Evolutionary conservation across 257 asterid species (phyloP).

Genomic region (Capsicum baccatum): DNA sequence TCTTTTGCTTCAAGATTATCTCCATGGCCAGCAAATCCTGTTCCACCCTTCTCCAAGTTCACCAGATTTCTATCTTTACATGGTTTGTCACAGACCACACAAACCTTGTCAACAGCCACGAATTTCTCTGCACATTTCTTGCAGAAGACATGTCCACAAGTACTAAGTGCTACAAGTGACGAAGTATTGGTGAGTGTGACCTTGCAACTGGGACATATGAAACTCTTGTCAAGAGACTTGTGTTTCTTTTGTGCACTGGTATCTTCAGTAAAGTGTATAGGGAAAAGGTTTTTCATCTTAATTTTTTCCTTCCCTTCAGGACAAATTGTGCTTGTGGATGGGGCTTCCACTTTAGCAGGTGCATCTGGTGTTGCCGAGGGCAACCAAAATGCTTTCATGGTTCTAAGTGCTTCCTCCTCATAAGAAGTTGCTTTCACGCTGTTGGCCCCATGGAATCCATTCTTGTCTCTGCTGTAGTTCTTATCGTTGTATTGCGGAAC

Average conservation of each 20-base stretch:
- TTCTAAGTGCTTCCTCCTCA: conserved; percentile 94
- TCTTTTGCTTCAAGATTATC: conserved; percentile 93
- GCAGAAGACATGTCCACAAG: conserved; percentile 96
- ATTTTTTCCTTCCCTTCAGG: conserved; percentile 94
- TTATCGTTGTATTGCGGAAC: conserved; percentile 80
- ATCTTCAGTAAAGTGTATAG: conserved; percentile 68
- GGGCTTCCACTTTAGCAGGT: conserved; percentile 74
- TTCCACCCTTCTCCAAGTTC: conserved; percentile 84
- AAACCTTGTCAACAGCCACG: conserved; percentile 82
- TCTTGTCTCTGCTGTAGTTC: conserved; percentile 68
- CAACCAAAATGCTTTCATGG: conserved; percentile 98
- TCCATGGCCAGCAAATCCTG: conserved; percentile 94
- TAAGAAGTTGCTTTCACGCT: conserved; percentile 87
- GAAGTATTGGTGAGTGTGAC: conserved; percentile 77
- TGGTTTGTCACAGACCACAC: conserved; percentile 76
- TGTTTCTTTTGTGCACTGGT: conserved; percentile 55
- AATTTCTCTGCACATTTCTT: conserved; percentile 89
- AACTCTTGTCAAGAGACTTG: conserved; percentile 66
- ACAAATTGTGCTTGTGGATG: conserved; percentile 70
- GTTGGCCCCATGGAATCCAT: conserved; percentile 93
- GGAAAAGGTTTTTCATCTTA: conserved; percentile 75
- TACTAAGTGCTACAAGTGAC: conserved; percentile 71
- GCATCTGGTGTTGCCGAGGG: conserved; percentile 98
- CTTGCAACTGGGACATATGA: conserved; percentile 92
- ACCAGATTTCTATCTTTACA: conserved; percentile 81